phyloP scores from a whole-genome alignment of 768 basidiomycete genomes.

The Pulveroboletus sp. region DNA sequence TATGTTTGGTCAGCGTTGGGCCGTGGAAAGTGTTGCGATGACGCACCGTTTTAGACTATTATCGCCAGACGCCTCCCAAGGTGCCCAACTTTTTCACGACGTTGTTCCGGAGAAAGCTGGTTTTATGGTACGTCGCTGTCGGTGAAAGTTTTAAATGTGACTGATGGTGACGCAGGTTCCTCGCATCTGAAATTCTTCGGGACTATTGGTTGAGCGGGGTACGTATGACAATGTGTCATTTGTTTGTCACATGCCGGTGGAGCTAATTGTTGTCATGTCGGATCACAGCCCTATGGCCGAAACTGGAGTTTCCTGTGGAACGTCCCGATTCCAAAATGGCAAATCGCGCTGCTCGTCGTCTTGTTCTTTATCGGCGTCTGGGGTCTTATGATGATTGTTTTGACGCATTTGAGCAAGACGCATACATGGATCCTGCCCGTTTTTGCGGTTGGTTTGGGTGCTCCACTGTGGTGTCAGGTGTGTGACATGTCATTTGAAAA shows the following conservation, averaged over 20 bases:
- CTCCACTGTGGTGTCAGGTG: slow-evolving; percentile 93
- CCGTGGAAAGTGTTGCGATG: neutral
- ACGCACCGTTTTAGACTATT: slow-evolving; percentile 58
- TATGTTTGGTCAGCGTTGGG: slow-evolving; percentile 27
- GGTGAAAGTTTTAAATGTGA: neutral
- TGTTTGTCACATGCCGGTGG: neutral
- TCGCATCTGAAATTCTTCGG: slow-evolving; percentile 87
- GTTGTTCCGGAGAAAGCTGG: slow-evolving; percentile 85
- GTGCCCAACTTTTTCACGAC: slow-evolving; percentile 92
- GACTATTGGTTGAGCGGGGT: slow-evolving; percentile 91
- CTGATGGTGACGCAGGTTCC: slow-evolving; percentile 49
- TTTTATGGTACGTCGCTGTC: slow-evolving; percentile 60
- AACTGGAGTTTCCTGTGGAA: slow-evolving; percentile 96
- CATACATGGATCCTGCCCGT: slow-evolving; percentile 95
- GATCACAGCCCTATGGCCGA: slow-evolving; percentile 77
- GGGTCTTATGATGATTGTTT: slow-evolving; percentile 67
- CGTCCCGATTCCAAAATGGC: slow-evolving; percentile 78
- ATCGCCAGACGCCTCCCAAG: slow-evolving; percentile 89
- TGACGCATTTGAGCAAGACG: slow-evolving; percentile 87
- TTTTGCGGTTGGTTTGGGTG: slow-evolving; percentile 92
- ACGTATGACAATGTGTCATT: slow-evolving; percentile 27
- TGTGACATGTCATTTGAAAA: slow-evolving; percentile 3
- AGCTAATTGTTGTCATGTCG: slow-evolving; percentile 11
- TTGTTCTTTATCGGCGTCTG: slow-evolving; percentile 88
- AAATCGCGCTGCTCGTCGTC: slow-evolving; percentile 75